phyloP scores from a whole-genome alignment of 1,139 yeast genomes.

The Entelexis sorbosivorans region DNA sequence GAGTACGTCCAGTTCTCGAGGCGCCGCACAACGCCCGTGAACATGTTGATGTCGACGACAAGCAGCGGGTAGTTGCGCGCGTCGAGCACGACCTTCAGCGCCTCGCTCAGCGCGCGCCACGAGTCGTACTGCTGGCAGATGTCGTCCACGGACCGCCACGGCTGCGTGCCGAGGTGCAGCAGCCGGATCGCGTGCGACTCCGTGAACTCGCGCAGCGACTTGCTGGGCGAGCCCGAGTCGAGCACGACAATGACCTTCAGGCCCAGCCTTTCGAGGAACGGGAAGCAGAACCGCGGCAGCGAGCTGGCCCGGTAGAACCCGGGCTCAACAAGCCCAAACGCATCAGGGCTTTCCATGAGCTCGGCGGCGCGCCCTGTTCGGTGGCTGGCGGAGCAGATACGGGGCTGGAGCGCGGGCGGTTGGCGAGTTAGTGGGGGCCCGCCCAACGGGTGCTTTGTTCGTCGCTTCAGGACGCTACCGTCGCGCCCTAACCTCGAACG shows the following conservation, averaged over 20 bases:
- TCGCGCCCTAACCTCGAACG: background rate
- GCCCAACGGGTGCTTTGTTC: too few species aligned
- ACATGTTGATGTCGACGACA: conserved; percentile 66
- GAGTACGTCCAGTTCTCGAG: conserved; percentile 84
- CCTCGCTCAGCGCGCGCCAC: conserved; percentile 29
- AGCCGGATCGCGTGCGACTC: conserved; percentile 29
- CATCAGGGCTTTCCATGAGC: conserved; percentile 42
- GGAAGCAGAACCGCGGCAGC: conserved; percentile 55
- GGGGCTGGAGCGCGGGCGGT: background rate
- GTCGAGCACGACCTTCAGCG: conserved; percentile 44
- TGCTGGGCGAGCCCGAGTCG: conserved; percentile 52
- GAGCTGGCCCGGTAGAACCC: conserved; percentile 49
- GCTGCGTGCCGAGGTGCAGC: conserved; percentile 32
- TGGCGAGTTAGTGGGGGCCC: too few species aligned
- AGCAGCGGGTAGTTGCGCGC: conserved; percentile 55
- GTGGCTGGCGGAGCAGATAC: too few species aligned
- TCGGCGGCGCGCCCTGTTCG: background rate
- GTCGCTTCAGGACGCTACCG: background rate
- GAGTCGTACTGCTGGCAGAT: conserved; percentile 9
- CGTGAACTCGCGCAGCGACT: conserved; percentile 40
- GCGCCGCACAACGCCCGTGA: conserved; percentile 69
- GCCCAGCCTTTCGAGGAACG: conserved; percentile 61
- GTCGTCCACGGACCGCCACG: conserved; percentile 29
- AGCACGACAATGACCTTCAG: conserved; percentile 55
- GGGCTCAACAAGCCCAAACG: conserved; percentile 49